Percentiles rank a stretch among this genome's conserved stretches.
phyloP scores from a whole-genome alignment of 73 alveolate species.

The Paramecium tetraurelia region DNA sequence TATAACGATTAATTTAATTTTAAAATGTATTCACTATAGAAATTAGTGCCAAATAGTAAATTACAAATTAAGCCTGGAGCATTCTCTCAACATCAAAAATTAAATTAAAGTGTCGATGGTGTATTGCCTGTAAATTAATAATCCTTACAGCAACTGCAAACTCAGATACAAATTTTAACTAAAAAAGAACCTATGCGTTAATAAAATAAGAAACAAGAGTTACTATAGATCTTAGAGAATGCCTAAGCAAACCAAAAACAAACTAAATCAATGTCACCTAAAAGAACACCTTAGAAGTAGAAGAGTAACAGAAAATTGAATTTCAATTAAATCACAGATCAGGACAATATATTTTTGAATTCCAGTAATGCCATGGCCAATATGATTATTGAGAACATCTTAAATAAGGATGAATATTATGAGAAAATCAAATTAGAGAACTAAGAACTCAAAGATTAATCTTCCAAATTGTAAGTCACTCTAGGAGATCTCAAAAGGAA shows the following conservation, averaged over 20 bases:
- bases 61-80: slow-evolving; percentile 26
- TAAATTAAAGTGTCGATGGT: slow-evolving; percentile 32
- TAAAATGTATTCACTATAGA: slow-evolving; percentile 6
- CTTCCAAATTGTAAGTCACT: neutral
- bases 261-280: slow-evolving; percentile 19
- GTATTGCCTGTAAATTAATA: slow-evolving; percentile 17
- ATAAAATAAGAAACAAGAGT: neutral
- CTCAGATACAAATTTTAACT: neutral
- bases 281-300: neutral
- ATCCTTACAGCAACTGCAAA: neutral
- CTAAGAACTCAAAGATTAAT: neutral
- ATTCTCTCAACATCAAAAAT: neutral
- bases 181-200: neutral
- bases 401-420: slow-evolving; percentile 45
- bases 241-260: neutral
- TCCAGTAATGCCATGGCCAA: slow-evolving; percentile 6
- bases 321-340: slow-evolving; percentile 12
- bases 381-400: slow-evolving; percentile 28
- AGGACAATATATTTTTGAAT: neutral
- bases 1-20: neutral
- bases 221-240: slow-evolving; percentile 15
- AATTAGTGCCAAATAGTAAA: slow-evolving; percentile 23
- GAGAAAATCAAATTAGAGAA: slow-evolving; percentile 34
- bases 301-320: slow-evolving; percentile 29
- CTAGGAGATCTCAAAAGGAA: neutral